Percentiles rank a stretch among this genome's conserved stretches.
Evolutionary conservation across 2,329 filamentous ascomycete species (phyloP).

Genomic region (Penicillium sp.): DNA sequence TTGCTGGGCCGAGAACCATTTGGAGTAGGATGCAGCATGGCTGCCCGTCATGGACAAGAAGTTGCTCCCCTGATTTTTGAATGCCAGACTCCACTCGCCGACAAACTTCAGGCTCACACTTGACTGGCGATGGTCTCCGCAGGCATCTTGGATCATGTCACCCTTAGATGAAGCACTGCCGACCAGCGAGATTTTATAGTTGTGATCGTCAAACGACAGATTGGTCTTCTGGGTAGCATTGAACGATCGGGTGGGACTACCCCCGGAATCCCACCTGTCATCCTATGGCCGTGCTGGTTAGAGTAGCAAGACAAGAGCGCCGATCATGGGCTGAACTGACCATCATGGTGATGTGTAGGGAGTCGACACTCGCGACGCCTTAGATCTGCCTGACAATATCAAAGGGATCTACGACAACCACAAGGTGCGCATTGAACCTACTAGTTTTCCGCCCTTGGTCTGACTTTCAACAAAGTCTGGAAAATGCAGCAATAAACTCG

Average conservation of each 20-base stretch:
- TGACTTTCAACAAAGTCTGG: slow-evolving; percentile 8
- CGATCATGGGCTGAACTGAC: slow-evolving; percentile 53
- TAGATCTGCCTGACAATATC: slow-evolving; percentile 19
- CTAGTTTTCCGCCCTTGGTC: background rate
- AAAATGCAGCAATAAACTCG: slow-evolving; percentile 20
- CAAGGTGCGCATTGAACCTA: slow-evolving; percentile 11
- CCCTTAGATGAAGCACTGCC: background rate
- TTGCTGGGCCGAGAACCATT: slow-evolving; percentile 4
- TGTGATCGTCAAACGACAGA: slow-evolving; percentile 4
- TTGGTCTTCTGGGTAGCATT: slow-evolving; percentile 1
- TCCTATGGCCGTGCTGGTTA: slow-evolving; percentile 41
- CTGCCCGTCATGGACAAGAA: slow-evolving; percentile 42
- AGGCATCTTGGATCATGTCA: slow-evolving; percentile 1
- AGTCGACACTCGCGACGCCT: slow-evolving; percentile 4
- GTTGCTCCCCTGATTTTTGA: slow-evolving; percentile 18
- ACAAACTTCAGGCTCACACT: slow-evolving; percentile 4
- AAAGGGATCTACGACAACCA: slow-evolving; percentile 20
- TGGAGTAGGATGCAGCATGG: background rate
- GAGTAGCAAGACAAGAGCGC: slow-evolving; percentile 47
- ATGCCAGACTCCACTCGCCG: slow-evolving; percentile 7
- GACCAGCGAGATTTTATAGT: slow-evolving; percentile 1
- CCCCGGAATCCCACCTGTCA: slow-evolving; percentile 3
- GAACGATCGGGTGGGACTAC: slow-evolving; percentile 1
- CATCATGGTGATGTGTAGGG: slow-evolving; percentile 31
- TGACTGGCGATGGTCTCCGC: slow-evolving; percentile 2